Base-by-base conservation (phyloP, 805 yeast genomes). In the Lachancea lanzarotensis region DNA sequence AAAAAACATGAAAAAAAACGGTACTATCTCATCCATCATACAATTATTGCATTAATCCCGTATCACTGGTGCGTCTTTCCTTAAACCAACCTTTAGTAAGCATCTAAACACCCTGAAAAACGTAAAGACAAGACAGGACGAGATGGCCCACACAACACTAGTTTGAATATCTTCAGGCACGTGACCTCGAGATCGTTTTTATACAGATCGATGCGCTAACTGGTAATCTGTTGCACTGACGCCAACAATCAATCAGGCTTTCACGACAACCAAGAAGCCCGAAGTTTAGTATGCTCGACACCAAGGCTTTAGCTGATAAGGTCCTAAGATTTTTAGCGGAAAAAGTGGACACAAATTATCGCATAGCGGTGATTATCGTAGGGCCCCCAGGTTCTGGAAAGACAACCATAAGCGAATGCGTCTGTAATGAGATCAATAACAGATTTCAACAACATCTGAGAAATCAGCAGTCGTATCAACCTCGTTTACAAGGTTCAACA, bases 321-420 rank as follows among this genome's bases (percentile, higher is more conserved):
- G 60, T 67, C 0, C 42, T 68, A 2, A 38, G 51, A 11, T 49
- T 67, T 15, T 56, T 63, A 4, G 53, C 57, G 10, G 42, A 54
- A 2, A 46, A 43, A 11, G 38, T 52, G 13, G 54, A 62, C 12
- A 47, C 49, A 0, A 58, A 60, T 33, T 70, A 75, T 46, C 66
- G 90, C 51, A 59, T 79, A 2, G 47, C 82, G 15, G 68, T 88
- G 9, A 66, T 83, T 0, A 55, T 88, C 11, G 79, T 81, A 2
- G 96, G 95, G 1, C 72, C 80, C 0, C 95, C 96, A 2, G 96
- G 96, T 5, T 78, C 90, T 0, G 96, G 96, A 0, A 87, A 87
- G 60, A 75, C 90, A 3, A 84, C 95, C 0, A 56, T 81, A 30
- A 80, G 90, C 1, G 56, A 57, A 32, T 45, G 61, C 3, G 65